These are phyloP conservation scores for Nannizziopsis barbatae DNA, from an alignment of 2,329 filamentous ascomycete species.

Conservation along the genomic window DNA sequence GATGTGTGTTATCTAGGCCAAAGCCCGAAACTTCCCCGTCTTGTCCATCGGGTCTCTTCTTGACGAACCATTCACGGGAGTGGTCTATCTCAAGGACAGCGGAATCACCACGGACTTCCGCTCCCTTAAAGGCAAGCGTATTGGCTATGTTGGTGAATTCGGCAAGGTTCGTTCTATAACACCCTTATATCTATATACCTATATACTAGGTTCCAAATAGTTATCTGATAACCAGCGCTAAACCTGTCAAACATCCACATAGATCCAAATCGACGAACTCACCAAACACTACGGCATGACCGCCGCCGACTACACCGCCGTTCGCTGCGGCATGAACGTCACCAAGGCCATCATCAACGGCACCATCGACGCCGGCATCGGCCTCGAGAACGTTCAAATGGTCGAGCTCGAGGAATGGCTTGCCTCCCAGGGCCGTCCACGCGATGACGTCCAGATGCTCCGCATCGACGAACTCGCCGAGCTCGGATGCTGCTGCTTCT, in stretches of 20 bases:
- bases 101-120: conserved; percentile 66
- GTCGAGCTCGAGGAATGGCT: conserved; percentile 72
- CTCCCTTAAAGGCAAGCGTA: conserved; percentile 62
- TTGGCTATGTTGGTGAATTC: conserved; percentile 71
- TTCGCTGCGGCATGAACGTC: conserved; percentile 73
- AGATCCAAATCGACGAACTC: conserved; percentile 73
- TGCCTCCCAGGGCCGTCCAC: conserved; percentile 48
- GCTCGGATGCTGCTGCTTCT: conserved; percentile 75
- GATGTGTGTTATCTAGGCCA: conserved; percentile 43
- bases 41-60: conserved; percentile 62
- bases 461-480: conserved; percentile 71
- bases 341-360: conserved; percentile 63
- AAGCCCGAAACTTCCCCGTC: conserved; percentile 63
- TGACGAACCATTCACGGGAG: conserved; percentile 69
- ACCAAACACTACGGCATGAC: conserved; percentile 67
- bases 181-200: too few species aligned
- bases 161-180: conserved; percentile 43
- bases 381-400: conserved; percentile 74
- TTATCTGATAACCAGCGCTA: not conserved
- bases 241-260: not conserved
- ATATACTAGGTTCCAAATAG: not conserved
- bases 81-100: conserved; percentile 62
- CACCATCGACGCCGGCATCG: conserved; percentile 62
- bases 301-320: conserved; percentile 60
- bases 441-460: conserved; percentile 64